Percentiles rank a stretch among this genome's conserved stretches.
phyloP scores from a whole-genome alignment of 768 basidiomycete genomes.

The Hypholoma fasciculare region DNA sequence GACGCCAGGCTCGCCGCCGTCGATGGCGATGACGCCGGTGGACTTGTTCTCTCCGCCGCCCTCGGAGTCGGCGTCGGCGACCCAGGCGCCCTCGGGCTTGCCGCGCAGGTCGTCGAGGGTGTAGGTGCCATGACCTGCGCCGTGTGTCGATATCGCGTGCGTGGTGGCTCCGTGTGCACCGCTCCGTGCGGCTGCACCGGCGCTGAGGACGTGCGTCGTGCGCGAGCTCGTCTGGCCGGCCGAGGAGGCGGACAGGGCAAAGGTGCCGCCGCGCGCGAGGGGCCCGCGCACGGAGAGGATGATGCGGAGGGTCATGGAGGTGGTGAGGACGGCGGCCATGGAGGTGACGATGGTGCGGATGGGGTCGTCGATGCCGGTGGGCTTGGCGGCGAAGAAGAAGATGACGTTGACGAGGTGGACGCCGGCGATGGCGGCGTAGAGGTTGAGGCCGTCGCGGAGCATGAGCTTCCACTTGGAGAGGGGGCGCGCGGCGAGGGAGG shows the following conservation, averaged over 20 bases:
- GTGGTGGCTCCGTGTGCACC: conserved; percentile 37
- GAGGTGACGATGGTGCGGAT: conserved; percentile 80
- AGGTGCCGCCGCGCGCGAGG: conserved; percentile 70
- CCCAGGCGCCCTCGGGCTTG: conserved; percentile 50
- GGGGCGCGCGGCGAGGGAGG: conserved; percentile 56
- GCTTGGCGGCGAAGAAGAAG: conserved; percentile 84
- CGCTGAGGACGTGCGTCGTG: conserved; percentile 48
- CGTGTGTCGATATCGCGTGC: conserved; percentile 19
- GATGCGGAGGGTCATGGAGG: conserved; percentile 87
- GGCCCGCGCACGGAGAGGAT: conserved; percentile 80
- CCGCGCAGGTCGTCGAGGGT: conserved; percentile 56
- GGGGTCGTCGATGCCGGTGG: conserved; percentile 60
- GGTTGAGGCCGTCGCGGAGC: conserved; percentile 87
- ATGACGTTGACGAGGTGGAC: conserved; percentile 83
- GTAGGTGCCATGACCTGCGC: conserved; percentile 36
- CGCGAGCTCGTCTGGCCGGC: conserved; percentile 41
- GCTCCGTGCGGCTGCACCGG: conserved; percentile 18
- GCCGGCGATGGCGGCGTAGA: conserved; percentile 78
- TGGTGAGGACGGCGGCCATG: conserved; percentile 86
- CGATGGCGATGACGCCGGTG: conserved; percentile 14
- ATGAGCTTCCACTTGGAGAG: conserved; percentile 80
- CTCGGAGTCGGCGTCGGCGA: neutral
- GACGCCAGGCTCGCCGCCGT: conserved; percentile 39
- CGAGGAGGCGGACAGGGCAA: conserved; percentile 53
- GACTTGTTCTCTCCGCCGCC: neutral